Evolutionary conservation across 352 stramenopile species (phyloP), one percentile per base, ranked within the genome.

Genomic region (Pseudoperonospora humuli): DNA sequence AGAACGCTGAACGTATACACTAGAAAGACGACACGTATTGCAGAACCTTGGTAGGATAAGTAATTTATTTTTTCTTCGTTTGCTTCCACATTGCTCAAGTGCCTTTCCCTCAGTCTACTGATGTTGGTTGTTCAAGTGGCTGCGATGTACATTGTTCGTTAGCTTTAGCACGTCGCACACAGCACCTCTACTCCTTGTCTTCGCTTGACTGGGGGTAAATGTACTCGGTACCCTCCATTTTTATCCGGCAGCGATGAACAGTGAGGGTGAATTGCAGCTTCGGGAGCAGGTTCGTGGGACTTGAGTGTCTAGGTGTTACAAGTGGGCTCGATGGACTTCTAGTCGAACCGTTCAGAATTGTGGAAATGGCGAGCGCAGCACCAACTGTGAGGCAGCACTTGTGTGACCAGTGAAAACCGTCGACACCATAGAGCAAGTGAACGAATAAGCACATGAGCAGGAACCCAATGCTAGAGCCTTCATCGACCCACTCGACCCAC

Each of bases 401-500:
- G 62, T 91, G 79, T 17, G 74, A 70, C 79, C 79, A 91, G 46
- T 91, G 79, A 39, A 91, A 91, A 23, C 75, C 79, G 27, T 91
- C 76, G 20, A 91, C 79, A 21, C 79, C 79, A 29, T 87, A 85
- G 4, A 91, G 56, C 33, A 91, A 61, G 38, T 91, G 79, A 18
- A 91, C 79, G 29, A 91, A 87, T 17, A 91, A 51, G 24, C 76
- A 87, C 70, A 91, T 85, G 41, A 91, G 57, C 44, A 91, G 45
- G 35, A 88, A 91, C 7, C 79, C 79, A 17, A 87, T 71, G 50
- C 75, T 88, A 9, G 75, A 72, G 37, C 79, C 74, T 79, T 87
- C 75, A 39, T 88, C 78, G 11, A 74, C 62, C 65, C 69, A 76
- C 45, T 85, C 71, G 17, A 88, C 54, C 78, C 78, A 91, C 36